Evolutionary conservation across 1,284 basidiomycete species (phyloP).

Genomic region (Heterobasidion irregulare): DNA sequence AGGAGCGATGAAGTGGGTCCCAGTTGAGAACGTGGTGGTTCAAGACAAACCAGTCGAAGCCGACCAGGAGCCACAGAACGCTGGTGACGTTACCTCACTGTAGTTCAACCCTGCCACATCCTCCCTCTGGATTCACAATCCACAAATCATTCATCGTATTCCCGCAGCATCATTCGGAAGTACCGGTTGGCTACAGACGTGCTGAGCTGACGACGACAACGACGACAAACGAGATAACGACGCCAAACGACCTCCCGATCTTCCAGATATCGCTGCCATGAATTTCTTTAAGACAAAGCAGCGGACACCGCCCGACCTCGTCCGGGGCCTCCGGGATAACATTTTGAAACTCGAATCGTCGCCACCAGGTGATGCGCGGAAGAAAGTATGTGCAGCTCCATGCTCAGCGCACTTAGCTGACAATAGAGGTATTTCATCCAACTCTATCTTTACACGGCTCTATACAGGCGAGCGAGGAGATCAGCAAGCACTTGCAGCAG

Average conservation of each 20-base stretch:
- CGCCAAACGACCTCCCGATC: neutral
- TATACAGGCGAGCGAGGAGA: conserved; percentile 74
- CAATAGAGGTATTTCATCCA: too few relatives aligned
- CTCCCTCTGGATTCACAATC: too few relatives aligned
- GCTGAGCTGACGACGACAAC: neutral
- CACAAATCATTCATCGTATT: too few relatives aligned
- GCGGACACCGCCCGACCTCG: conserved; percentile 79
- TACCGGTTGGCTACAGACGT: too few relatives aligned
- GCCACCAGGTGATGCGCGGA: conserved; percentile 67
- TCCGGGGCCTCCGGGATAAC: conserved; percentile 72
- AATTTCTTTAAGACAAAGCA: conserved; percentile 94
- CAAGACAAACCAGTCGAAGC: too few relatives aligned
- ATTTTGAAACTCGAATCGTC: conserved; percentile 70
- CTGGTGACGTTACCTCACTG: too few relatives aligned
- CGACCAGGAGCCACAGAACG: too few relatives aligned
- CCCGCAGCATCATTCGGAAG: too few relatives aligned
- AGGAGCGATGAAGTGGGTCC: too few relatives aligned
- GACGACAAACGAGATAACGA: neutral
- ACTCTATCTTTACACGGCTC: neutral
- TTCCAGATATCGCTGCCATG: conserved; percentile 36
- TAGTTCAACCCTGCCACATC: too few relatives aligned
- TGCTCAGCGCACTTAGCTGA: neutral
- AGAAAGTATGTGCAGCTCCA: conserved; percentile 50
- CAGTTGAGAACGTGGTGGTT: too few relatives aligned
- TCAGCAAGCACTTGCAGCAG: conserved; percentile 83